These are phyloP conservation scores for Auricularia cornea DNA, from an alignment of 768 basidiomycete genomes.

Conservation along the genomic window DNA sequence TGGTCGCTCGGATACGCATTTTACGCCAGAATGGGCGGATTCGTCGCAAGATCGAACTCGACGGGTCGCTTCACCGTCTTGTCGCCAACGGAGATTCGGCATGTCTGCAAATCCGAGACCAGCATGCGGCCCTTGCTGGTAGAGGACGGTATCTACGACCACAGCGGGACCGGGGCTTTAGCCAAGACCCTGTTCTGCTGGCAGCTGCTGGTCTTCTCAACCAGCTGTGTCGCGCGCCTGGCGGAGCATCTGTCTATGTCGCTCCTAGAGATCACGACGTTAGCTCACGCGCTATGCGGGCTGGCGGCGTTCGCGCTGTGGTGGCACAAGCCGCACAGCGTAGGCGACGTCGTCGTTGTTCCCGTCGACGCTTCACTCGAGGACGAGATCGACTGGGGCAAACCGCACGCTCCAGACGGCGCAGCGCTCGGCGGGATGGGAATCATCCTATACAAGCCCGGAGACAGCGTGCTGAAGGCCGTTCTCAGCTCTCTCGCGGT, in stretches of 20 bases:
- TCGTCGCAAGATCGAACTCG: no score
- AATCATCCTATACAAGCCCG: not conserved
- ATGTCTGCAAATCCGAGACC: no score
- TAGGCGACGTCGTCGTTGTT: not conserved
- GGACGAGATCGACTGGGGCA: not conserved
- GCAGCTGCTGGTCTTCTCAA: not conserved
- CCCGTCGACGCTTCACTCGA: no score
- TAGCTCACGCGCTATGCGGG: not conserved
- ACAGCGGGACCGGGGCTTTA: not conserved
- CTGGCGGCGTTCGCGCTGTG: not conserved
- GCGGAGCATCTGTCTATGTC: not conserved
- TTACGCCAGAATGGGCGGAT: no score
- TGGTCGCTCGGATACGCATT: no score
- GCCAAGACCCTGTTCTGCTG: not conserved
- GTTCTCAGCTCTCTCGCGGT: not conserved
- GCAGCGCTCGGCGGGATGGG: not conserved
- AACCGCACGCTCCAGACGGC: not conserved
- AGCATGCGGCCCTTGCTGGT: not conserved
- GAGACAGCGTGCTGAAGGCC: no score
- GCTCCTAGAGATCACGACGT: not conserved
- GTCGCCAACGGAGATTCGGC: no score
- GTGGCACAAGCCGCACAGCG: not conserved
- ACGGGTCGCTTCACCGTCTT: no score
- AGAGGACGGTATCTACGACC: not conserved
- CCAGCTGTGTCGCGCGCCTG: not conserved